Base-by-base conservation (phyloP, 2,329 filamentous ascomycete species). In the Fusarium verrucosum region DNA sequence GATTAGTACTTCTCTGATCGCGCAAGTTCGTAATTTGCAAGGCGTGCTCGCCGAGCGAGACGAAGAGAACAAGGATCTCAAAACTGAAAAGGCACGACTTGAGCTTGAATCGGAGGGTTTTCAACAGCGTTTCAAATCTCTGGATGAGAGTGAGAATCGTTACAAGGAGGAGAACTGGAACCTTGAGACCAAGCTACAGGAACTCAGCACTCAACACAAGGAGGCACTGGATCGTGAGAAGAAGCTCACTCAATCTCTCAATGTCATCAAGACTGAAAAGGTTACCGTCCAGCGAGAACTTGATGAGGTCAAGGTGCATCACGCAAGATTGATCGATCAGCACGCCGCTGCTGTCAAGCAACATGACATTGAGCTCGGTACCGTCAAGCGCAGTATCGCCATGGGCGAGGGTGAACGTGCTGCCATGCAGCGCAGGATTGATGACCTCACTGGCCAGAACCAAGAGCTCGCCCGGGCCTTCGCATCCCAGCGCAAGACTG, bases 121-220 rank as follows among this genome's bases (percentile, higher is more conserved):
- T 65, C 86, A 90, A 50, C 92, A 96, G 75, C 88, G 93, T 30
- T 82, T 98, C 65, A 90, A 92, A 73, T 85, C 86, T 8, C 82
- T 97, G 36, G 94, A 97, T 70, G 95, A 99, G 78, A 97, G 91
- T 74, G 95, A 99, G 76, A 91, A 96, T 72, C 89, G 92, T 49
- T 97, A 96, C 80, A 98, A 97, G 79, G 95, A 99, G 73, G 95
- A 98, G 77, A 99, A 98, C 75, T 99, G 95, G 95, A 94, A 91
- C 64, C 84, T 99, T 33, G 95, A 99, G 77, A 96, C 94, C 0
- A 92, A 93, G 70, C 85, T 96, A 20, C 95, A 97, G 71, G 94
- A 98, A 64, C 82, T 94, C 37, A 84, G 91, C 49, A 85, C 89
- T 9, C 83, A 86, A 16, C 85, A 90, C 63, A 92, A 89, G 73